These are phyloP conservation scores for Tilletia caries DNA, from an alignment of 1,284 basidiomycete species.

Conservation along the genomic window DNA sequence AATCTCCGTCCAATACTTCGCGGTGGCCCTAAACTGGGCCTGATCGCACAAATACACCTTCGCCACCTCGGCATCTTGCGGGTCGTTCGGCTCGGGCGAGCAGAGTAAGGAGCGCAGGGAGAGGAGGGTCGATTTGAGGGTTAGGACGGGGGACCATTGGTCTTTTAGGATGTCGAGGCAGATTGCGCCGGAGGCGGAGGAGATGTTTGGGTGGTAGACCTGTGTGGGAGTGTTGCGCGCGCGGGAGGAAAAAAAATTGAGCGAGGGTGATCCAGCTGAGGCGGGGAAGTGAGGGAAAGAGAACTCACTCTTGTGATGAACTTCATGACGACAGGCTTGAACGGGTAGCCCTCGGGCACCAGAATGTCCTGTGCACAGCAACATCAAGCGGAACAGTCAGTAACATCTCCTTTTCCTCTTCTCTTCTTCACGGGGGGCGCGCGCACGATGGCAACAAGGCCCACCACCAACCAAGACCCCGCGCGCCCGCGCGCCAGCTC, in stretches of 20 bases:
- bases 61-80: constrained; percentile 89
- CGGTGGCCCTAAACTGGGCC: constrained; percentile 83
- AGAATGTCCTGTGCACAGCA: constrained; percentile 70
- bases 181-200: constrained; percentile 86
- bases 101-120: constrained; percentile 93
- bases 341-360: constrained; percentile 88
- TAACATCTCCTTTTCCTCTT: no score
- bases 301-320: constrained; percentile 33
- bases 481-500: no score
- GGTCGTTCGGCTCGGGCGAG: constrained; percentile 92
- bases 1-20: constrained; percentile 71
- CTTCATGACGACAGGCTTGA: constrained; percentile 92
- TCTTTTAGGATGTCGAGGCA: constrained; percentile 81
- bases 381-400: not conserved
- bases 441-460: no score
- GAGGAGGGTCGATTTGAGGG: constrained; percentile 93
- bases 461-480: no score
- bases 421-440: no score
- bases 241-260: no score
- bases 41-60: constrained; percentile 91
- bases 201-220: constrained; percentile 96
- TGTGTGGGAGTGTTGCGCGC: constrained; percentile 55
- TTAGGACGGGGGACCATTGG: constrained; percentile 73
- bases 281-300: not conserved
- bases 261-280: no score